Conservation (phyloP, 2,329 filamentous ascomycete species). For the Pestalotiopsis sp. region DNA sequence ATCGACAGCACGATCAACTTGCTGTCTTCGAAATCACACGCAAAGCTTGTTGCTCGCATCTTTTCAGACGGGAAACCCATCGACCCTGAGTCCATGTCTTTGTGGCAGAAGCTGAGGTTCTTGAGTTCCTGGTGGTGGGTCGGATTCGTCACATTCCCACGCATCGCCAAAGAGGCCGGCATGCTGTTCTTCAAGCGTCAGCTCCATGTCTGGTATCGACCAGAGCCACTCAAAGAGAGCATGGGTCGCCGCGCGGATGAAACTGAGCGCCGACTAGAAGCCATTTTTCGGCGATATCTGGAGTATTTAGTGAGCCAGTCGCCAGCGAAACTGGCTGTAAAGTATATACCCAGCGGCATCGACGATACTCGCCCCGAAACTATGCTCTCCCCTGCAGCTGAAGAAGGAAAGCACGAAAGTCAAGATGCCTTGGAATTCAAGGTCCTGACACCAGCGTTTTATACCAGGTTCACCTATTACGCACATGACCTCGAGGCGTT, state of each 20-base stretch:
- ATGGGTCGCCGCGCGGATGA: slow-evolving; percentile 55
- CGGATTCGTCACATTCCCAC: slow-evolving; percentile 65
- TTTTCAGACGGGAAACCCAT: slow-evolving; percentile 53
- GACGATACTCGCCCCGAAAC: slow-evolving; percentile 37
- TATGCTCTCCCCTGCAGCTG: slow-evolving; percentile 31
- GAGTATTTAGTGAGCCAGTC: slow-evolving; percentile 51
- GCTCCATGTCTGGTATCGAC: slow-evolving; percentile 67
- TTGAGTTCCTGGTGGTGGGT: slow-evolving; percentile 67
- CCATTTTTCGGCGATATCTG: slow-evolving; percentile 50
- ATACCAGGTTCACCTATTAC: slow-evolving; percentile 67
- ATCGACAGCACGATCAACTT: slow-evolving; percentile 65
- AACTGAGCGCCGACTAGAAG: slow-evolving; percentile 51
- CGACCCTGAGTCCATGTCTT: slow-evolving; percentile 50
- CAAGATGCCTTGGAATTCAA: slow-evolving; percentile 53
- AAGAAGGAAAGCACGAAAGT: slow-evolving; percentile 26
- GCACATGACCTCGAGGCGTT: slow-evolving; percentile 63
- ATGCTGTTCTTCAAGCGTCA: slow-evolving; percentile 57
- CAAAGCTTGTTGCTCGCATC: slow-evolving; percentile 65
- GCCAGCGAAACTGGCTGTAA: slow-evolving; percentile 47
- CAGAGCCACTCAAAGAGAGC: slow-evolving; percentile 61
- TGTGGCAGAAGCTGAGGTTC: slow-evolving; percentile 46
- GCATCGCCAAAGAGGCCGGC: slow-evolving; percentile 64
- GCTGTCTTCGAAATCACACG: slow-evolving; percentile 58
- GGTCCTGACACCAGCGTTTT: slow-evolving; percentile 67
- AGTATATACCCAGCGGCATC: slow-evolving; percentile 57